Percentiles rank a stretch among this genome's conserved stretches.
phyloP scores from a whole-genome alignment of 2,329 filamentous ascomycete genomes.

The Cladorrhinum sp. region DNA sequence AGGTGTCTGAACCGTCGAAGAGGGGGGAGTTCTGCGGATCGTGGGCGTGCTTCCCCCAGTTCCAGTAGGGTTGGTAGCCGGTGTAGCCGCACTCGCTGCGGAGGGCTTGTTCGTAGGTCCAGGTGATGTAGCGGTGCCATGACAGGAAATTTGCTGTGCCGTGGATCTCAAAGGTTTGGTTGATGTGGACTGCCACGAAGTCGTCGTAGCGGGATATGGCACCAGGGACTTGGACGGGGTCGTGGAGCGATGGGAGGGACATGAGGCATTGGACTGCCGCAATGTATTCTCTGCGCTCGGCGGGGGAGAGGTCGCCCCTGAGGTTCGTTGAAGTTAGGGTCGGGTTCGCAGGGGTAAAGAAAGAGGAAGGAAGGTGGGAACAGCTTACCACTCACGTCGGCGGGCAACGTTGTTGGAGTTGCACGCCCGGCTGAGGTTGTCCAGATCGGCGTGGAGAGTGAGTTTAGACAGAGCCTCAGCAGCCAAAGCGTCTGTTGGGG shows the following conservation, averaged over 20 bases:
- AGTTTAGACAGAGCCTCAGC: slow-evolving; percentile 5
- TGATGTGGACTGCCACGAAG: slow-evolving; percentile 48
- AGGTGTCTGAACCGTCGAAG: slow-evolving; percentile 29
- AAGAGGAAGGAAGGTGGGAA: not conserved
- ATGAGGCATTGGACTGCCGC: slow-evolving; percentile 45
- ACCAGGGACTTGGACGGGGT: slow-evolving; percentile 34
- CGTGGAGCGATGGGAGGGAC: slow-evolving; percentile 16
- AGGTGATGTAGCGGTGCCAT: slow-evolving; percentile 33
- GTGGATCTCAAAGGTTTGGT: slow-evolving; percentile 46
- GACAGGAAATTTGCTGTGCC: slow-evolving; percentile 35
- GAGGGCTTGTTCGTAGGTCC: slow-evolving; percentile 30
- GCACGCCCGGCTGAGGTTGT: not conserved
- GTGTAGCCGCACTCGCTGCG: slow-evolving; percentile 34
- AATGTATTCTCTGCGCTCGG: slow-evolving; percentile 39
- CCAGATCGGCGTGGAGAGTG: not conserved
- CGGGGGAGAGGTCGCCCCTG: slow-evolving; percentile 26
- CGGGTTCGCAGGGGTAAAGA: not conserved
- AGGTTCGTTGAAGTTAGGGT: not conserved
- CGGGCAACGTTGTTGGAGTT: not conserved
- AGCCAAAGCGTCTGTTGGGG: not conserved
- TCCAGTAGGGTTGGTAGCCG: slow-evolving; percentile 43
- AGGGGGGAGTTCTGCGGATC: slow-evolving; percentile 23
- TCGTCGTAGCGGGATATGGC: slow-evolving; percentile 48
- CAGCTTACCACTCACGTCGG: not conserved
- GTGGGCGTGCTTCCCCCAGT: slow-evolving; percentile 42